phyloP scores from a whole-genome alignment of 2,329 filamentous ascomycete species.

The Tolypocladium tropicale region DNA sequence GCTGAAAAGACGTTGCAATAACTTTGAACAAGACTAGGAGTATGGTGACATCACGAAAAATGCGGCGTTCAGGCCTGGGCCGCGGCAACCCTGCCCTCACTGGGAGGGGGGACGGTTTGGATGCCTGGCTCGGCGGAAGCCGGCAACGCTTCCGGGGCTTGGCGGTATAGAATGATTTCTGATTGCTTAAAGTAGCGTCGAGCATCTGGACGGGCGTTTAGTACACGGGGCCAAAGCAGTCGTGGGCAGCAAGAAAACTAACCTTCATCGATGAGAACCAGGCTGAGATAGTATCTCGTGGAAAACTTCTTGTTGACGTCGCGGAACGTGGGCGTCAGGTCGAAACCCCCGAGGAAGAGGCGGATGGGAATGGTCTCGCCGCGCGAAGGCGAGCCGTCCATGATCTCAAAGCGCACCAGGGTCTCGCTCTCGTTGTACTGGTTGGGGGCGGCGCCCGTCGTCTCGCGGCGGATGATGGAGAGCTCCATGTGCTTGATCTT shows the following conservation, averaged over 20 bases:
- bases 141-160: conserved; percentile 48
- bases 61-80: conserved; percentile 14
- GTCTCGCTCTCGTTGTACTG: conserved; percentile 99
- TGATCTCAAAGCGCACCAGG: conserved; percentile 96
- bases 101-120: conserved; percentile 29
- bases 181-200: conserved; percentile 98
- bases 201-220: conserved; percentile 53
- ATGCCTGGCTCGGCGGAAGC: conserved; percentile 22
- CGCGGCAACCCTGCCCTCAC: conserved; percentile 34
- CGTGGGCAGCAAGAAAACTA: conserved; percentile 16
- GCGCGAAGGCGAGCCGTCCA: conserved; percentile 97
- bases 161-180: conserved; percentile 92
- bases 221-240: conserved; percentile 1
- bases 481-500: conserved; percentile 99
- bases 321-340: conserved; percentile 93
- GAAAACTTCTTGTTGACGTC: conserved; percentile 99
- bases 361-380: conserved; percentile 93
- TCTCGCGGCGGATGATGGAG: conserved; percentile 93
- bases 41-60: background rate
- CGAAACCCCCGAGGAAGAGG: conserved; percentile 93
- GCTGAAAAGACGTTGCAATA: conserved; percentile 23
- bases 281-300: conserved; percentile 90
- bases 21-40: conserved; percentile 6
- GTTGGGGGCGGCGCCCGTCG: conserved; percentile 90
- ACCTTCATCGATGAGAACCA: conserved; percentile 95